phyloP scores from a whole-genome alignment of 805 yeast genomes.

The Starmerella floricola region DNA sequence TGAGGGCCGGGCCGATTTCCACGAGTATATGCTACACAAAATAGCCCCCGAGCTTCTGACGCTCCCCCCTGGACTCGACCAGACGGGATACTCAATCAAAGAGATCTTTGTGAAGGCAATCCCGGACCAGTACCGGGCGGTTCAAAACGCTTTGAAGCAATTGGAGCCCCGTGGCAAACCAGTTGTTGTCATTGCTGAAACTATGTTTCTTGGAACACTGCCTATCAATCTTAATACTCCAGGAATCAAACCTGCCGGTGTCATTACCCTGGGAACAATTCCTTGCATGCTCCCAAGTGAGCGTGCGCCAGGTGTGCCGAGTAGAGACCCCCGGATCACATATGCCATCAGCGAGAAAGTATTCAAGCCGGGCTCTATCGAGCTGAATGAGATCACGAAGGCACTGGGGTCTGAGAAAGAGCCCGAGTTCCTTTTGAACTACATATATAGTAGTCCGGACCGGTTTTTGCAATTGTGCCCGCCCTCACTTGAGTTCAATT shows the following conservation, averaged over 20 bases:
- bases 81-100: slow-evolving; percentile 1
- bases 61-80: not conserved
- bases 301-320: not conserved
- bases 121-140: slow-evolving; percentile 1
- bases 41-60: not conserved
- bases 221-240: not conserved
- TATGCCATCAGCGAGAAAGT: not conserved
- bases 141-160: not conserved
- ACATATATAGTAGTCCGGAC: slow-evolving; percentile 1
- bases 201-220: slow-evolving; percentile 1
- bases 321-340: not conserved
- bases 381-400: not conserved
- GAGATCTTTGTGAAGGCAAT: slow-evolving; percentile 2
- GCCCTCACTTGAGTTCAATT: not conserved
- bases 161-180: not conserved
- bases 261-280: not conserved
- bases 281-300: not conserved
- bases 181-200: not conserved
- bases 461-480: slow-evolving; percentile 2
- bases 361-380: not conserved
- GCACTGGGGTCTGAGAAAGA: not conserved
- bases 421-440: not conserved
- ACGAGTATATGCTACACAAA: not conserved
- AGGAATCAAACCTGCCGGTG: not conserved
- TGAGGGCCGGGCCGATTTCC: not conserved